phyloP scores from a whole-genome alignment of 495 filamentous ascomycete genomes.

The Podospora bellae-mahoneyi region DNA sequence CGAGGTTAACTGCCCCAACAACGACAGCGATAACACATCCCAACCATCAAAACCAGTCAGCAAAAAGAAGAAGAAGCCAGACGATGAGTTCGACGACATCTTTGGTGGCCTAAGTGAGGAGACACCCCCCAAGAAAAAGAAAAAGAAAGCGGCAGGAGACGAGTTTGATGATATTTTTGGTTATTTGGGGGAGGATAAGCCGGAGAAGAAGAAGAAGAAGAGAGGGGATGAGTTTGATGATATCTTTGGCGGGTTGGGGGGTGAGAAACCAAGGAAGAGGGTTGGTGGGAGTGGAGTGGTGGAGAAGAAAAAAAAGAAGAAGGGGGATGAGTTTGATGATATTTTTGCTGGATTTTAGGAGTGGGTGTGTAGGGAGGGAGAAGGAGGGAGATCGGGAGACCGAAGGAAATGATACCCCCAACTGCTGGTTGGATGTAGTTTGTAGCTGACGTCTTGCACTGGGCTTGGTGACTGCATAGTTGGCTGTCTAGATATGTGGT shows the following conservation, averaged over 20 bases:
- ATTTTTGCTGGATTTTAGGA: constrained; percentile 27
- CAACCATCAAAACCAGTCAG: background rate
- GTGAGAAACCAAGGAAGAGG: background rate
- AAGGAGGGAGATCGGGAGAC: no score
- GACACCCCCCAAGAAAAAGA: constrained; percentile 3
- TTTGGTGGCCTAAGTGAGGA: constrained; percentile 18
- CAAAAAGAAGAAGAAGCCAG: background rate
- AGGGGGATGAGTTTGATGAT: constrained; percentile 35
- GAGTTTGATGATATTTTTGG: constrained; percentile 41
- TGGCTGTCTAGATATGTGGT: no score
- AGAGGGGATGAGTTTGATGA: constrained; percentile 35
- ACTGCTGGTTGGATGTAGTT: no score
- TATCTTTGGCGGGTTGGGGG: constrained; percentile 25
- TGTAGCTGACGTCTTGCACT: no score
- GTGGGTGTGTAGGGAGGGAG: no score
- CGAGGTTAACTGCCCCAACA: no score
- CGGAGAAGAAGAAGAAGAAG: constrained; percentile 25
- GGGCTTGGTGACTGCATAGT: no score
- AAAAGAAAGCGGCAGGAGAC: constrained; percentile 22
- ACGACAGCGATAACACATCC: no score
- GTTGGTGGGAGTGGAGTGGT: background rate
- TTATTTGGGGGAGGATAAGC: constrained; percentile 2
- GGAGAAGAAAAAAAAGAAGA: constrained; percentile 29
- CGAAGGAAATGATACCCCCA: no score
- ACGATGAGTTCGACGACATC: constrained; percentile 31